A percentile compares a stretch with the other conserved stretches of the same genome.
phyloP scores from a whole-genome alignment of 2,329 filamentous ascomycete species.

The Tolypocladium cylindrosporum region DNA sequence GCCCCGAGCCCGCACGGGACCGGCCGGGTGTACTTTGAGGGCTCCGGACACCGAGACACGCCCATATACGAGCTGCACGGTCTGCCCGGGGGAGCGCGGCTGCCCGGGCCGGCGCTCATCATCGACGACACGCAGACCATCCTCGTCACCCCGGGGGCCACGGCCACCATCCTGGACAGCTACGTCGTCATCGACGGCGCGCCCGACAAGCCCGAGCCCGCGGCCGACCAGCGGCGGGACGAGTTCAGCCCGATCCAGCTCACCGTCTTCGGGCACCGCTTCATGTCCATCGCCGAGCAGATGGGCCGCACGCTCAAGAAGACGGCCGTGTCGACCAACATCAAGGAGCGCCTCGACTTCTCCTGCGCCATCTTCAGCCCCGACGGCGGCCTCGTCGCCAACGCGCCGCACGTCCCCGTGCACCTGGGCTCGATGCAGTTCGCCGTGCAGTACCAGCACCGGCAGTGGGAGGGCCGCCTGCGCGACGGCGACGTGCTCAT shows the following conservation, averaged over 20 bases:
- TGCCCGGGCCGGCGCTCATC: conserved; percentile 36
- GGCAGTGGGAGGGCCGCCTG: conserved; percentile 50
- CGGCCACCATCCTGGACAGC: conserved; percentile 21
- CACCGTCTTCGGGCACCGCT: conserved; percentile 68
- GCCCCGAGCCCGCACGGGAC: conserved; percentile 7
- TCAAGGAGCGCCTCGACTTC: conserved; percentile 74
- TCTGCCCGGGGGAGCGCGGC: conserved; percentile 6
- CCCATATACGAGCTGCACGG: conserved; percentile 14
- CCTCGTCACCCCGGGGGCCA: conserved; percentile 44
- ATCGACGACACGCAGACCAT: conserved; percentile 66
- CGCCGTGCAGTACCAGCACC: conserved; percentile 58
- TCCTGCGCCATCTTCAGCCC: conserved; percentile 70
- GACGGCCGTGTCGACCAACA: conserved; percentile 67
- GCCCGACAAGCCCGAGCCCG: conserved; percentile 1
- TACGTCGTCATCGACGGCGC: conserved; percentile 22
- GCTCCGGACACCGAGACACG: conserved; percentile 12
- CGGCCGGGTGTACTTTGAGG: conserved; percentile 10
- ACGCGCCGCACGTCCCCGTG: conserved; percentile 66
- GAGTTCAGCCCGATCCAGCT: conserved; percentile 51
- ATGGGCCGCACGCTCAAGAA: conserved; percentile 76
- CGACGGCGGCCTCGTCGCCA: conserved; percentile 64
- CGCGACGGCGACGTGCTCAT: conserved; percentile 25
- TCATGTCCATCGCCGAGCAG: conserved; percentile 78
- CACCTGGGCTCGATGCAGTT: conserved; percentile 75
- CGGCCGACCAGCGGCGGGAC: not conserved